Evolutionary conservation across 164 flowering plant genomes (phyloP).

Genomic region (Taxillus chinensis): DNA sequence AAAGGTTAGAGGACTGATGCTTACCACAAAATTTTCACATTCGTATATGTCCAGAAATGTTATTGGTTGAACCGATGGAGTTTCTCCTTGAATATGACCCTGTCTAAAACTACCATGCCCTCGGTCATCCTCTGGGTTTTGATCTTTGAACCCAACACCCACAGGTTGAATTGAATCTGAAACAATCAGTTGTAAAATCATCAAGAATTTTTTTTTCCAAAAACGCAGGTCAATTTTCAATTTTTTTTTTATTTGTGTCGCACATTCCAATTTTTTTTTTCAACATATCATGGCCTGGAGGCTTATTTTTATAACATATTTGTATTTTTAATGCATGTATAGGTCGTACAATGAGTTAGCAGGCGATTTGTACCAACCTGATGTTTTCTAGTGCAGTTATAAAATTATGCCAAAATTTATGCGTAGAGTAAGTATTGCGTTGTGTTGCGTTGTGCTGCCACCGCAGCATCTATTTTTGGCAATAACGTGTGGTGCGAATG

Average conservation of each 20-base stretch:
- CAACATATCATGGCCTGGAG: neutral
- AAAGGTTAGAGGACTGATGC: neutral
- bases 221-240: neutral
- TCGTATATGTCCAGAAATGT: constrained; percentile 72
- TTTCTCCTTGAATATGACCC: constrained; percentile 32
- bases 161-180: constrained; percentile 61
- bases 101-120: constrained; percentile 79
- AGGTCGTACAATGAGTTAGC: no score
- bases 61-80: constrained; percentile 90
- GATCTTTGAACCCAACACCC: constrained; percentile 80
- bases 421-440: no score
- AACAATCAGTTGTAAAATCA: constrained; percentile 2
- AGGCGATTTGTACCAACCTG: no score
- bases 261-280: neutral
- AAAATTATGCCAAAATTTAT: no score
- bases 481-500: no score
- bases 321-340: no score
- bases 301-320: no score
- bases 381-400: no score
- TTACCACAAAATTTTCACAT: constrained; percentile 68
- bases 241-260: no score
- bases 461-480: no score
- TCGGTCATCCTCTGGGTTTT: constrained; percentile 62
- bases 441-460: no score
- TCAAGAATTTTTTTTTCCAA: neutral